Evolutionary conservation across 257 asterid genomes (phyloP).

Genomic region (Misopates orontium): DNA sequence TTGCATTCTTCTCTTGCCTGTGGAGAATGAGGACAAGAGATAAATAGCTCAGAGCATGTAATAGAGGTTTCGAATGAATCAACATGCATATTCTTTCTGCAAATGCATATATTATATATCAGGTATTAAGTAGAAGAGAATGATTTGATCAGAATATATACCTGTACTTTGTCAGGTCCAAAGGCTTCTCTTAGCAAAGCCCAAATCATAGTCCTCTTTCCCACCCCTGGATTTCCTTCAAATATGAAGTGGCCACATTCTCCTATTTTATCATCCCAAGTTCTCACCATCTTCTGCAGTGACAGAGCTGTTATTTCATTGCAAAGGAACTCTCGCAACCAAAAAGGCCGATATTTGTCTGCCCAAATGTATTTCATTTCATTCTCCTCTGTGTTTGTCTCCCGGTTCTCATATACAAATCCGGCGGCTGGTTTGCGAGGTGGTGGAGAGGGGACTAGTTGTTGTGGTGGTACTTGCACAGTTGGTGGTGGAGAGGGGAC

Average conservation of each 20-base stretch:
- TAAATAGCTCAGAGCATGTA: conserved; percentile 2
- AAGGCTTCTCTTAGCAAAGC: conserved; percentile 65
- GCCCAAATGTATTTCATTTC: conserved; percentile 55
- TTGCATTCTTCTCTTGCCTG: conserved; percentile 46
- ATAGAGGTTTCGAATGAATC: not conserved
- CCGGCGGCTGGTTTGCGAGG: conserved; percentile 18
- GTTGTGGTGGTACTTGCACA: not conserved
- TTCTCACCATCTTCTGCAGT: conserved; percentile 42
- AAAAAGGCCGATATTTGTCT: conserved; percentile 57
- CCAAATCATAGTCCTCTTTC: conserved; percentile 85
- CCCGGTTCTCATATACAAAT: conserved; percentile 22
- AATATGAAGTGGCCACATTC: conserved; percentile 62
- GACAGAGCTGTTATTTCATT: conserved; percentile 52
- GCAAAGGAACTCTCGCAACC: conserved; percentile 65
- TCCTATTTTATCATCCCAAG: conserved; percentile 35
- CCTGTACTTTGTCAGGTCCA: conserved; percentile 65
- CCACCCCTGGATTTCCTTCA: conserved; percentile 80
- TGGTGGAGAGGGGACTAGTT: conserved; percentile 12
- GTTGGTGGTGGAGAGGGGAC: not conserved
- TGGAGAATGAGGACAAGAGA: conserved; percentile 21
- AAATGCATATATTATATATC: too few relatives aligned
- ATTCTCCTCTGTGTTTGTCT: conserved; percentile 13
- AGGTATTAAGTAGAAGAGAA: not conserved
- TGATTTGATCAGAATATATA: conserved; percentile 22
- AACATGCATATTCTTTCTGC: not conserved